Conservation (phyloP, 176 grass and related monocot genomes). For the Eremochloa ophiuroides region DNA sequence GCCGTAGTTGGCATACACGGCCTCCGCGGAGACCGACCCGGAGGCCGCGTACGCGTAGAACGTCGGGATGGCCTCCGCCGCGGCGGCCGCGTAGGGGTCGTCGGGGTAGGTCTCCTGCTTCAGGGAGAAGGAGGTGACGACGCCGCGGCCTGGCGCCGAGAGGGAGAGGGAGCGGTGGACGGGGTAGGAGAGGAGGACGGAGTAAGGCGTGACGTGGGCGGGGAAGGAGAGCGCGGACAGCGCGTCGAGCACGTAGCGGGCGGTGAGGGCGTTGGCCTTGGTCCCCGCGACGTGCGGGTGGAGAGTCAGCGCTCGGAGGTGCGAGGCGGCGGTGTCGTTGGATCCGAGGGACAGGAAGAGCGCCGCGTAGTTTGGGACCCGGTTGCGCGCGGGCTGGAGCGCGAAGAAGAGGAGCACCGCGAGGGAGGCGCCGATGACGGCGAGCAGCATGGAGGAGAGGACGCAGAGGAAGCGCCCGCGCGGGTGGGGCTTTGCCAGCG, state of each 20-base stretch:
- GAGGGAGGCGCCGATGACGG: not conserved
- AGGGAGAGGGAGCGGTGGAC: slow-evolving; percentile 72
- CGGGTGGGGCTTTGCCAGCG: not conserved
- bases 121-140: slow-evolving; percentile 40
- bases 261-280: slow-evolving; percentile 45
- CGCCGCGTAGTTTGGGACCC: slow-evolving; percentile 36
- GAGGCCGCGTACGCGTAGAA: slow-evolving; percentile 70
- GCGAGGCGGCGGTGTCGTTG: slow-evolving; percentile 64
- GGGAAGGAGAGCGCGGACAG: slow-evolving; percentile 46
- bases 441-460: not conserved
- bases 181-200: slow-evolving; percentile 74
- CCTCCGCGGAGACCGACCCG: slow-evolving; percentile 55
- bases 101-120: slow-evolving; percentile 40
- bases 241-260: slow-evolving; percentile 43
- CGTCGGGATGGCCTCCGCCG: slow-evolving; percentile 46
- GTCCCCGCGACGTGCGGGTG: slow-evolving; percentile 78
- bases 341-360: slow-evolving; percentile 63
- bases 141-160: slow-evolving; percentile 3
- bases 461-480: not conserved
- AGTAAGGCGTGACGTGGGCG: slow-evolving; percentile 54
- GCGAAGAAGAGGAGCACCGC: not conserved
- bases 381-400: slow-evolving; percentile 2
- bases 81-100: slow-evolving; percentile 42
- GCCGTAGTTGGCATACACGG: slow-evolving; percentile 82
- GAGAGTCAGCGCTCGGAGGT: slow-evolving; percentile 65